A percentile compares a stretch with the other conserved stretches of the same genome.
Evolutionary conservation across 73 alveolate species (phyloP).

Genomic region (Paramecium sexaurelia): DNA sequence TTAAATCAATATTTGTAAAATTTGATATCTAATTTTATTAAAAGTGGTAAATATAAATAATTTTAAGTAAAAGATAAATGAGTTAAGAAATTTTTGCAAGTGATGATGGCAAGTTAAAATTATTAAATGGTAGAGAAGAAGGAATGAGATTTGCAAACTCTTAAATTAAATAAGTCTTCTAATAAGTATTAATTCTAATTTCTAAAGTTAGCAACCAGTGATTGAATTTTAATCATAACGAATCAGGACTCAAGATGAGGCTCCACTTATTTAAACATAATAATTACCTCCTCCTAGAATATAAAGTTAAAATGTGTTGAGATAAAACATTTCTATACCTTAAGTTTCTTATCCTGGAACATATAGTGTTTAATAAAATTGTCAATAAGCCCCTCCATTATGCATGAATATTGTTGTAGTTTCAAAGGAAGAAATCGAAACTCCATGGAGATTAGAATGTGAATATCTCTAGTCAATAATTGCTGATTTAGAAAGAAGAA

Average conservation of each 20-base stretch:
- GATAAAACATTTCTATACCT: background rate
- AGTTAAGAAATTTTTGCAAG: background rate
- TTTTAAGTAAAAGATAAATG: background rate
- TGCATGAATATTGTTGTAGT: constrained; percentile 44
- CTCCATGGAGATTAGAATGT: constrained; percentile 51
- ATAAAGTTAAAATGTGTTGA: background rate
- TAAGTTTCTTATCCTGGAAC: background rate
- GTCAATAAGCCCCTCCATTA: background rate
- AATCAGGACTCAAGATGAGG: background rate
- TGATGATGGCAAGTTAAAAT: background rate
- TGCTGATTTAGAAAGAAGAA: constrained; percentile 34
- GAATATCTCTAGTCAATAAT: constrained; percentile 38
- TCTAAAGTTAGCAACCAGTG: background rate
- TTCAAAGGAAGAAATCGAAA: constrained; percentile 44
- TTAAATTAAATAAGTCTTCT: background rate
- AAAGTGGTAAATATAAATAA: background rate
- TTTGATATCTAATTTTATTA: background rate
- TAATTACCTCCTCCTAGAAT: background rate
- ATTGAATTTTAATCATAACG: background rate
- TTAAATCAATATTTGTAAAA: background rate
- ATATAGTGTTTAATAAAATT: background rate
- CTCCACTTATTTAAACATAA: background rate
- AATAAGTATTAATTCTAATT: background rate
- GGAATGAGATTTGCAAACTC: background rate
- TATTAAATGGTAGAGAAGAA: background rate